Percentiles rank a stretch among this genome's conserved stretches.
These are phyloP conservation scores for Solanum gandarillasii DNA, from an alignment of 257 asterid species.

Conservation along the genomic window DNA sequence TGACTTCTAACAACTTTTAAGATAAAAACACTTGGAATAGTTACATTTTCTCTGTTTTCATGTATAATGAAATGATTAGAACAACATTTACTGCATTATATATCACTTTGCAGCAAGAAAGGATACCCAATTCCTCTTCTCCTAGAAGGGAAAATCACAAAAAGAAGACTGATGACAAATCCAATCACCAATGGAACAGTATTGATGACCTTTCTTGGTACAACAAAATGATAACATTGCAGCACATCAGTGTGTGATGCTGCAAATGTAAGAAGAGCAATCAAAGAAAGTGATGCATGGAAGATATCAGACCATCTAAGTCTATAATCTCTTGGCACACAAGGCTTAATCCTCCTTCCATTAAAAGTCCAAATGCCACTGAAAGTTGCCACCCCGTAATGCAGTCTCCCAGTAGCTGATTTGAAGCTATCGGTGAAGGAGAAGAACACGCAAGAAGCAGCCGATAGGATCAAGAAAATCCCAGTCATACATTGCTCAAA, in stretches of 20 bases:
- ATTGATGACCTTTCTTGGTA: slow-evolving; percentile 30
- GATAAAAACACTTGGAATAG: not conserved
- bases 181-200: slow-evolving; percentile 37
- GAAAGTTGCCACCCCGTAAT: slow-evolving; percentile 47
- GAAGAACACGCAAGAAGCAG: slow-evolving; percentile 36
- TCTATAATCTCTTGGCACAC: slow-evolving; percentile 22
- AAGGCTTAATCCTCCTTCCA: slow-evolving; percentile 29
- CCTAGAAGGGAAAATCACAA: slow-evolving; percentile 49
- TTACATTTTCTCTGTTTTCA: not conserved
- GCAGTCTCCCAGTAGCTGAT: slow-evolving; percentile 35
- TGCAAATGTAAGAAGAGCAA: slow-evolving; percentile 45
- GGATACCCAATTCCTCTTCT: slow-evolving; percentile 61
- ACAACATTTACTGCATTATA: not conserved
- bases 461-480: slow-evolving; percentile 23
- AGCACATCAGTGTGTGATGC: slow-evolving; percentile 39
- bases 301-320: slow-evolving; percentile 42
- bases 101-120: slow-evolving; percentile 46
- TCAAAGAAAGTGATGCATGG: slow-evolving; percentile 34
- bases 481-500: slow-evolving; percentile 30
- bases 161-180: slow-evolving; percentile 32
- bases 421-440: slow-evolving; percentile 47
- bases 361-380: slow-evolving; percentile 43
- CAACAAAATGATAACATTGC: slow-evolving; percentile 28
- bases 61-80: not conserved
- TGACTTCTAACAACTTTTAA: not conserved